Conservation (phyloP, 148 eudicot species). For the Fagopyrum esculentum region DNA sequence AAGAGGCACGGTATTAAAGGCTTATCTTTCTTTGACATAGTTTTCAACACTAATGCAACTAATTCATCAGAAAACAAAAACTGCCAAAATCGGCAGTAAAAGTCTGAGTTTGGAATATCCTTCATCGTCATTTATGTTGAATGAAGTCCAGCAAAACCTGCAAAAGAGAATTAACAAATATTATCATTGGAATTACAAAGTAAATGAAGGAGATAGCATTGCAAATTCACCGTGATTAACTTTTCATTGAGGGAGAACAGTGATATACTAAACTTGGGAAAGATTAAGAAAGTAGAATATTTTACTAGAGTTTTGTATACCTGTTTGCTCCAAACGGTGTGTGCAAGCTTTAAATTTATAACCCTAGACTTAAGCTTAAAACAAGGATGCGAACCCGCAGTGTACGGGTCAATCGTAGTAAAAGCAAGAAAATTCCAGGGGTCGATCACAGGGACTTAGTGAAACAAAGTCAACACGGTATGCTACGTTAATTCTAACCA, state of each 20-base stretch:
- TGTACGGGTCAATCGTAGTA: too few relatives aligned
- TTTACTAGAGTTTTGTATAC: neutral
- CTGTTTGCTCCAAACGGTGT: too few relatives aligned
- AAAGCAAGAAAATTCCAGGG: too few relatives aligned
- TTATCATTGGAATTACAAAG: neutral
- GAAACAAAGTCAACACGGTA: too few relatives aligned
- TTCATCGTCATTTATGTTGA: slow-evolving; percentile 86
- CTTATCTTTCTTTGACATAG: too few relatives aligned
- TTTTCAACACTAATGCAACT: too few relatives aligned
- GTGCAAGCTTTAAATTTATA: too few relatives aligned
- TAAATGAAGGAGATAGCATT: neutral
- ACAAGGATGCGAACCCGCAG: too few relatives aligned
- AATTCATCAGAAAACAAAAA: neutral
- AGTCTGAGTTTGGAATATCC: slow-evolving; percentile 43
- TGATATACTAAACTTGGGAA: neutral
- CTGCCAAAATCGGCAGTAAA: neutral
- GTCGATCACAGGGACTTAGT: too few relatives aligned
- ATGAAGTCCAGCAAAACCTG: slow-evolving; percentile 95
- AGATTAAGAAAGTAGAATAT: too few relatives aligned
- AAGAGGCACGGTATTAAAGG: neutral
- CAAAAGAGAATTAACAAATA: slow-evolving; percentile 21
- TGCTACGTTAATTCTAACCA: too few relatives aligned
- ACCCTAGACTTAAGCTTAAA: too few relatives aligned
- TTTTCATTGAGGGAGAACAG: neutral
- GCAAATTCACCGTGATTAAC: neutral